Conservation (phyloP, 257 asterid species). For the Nicotiana attenuata region DNA sequence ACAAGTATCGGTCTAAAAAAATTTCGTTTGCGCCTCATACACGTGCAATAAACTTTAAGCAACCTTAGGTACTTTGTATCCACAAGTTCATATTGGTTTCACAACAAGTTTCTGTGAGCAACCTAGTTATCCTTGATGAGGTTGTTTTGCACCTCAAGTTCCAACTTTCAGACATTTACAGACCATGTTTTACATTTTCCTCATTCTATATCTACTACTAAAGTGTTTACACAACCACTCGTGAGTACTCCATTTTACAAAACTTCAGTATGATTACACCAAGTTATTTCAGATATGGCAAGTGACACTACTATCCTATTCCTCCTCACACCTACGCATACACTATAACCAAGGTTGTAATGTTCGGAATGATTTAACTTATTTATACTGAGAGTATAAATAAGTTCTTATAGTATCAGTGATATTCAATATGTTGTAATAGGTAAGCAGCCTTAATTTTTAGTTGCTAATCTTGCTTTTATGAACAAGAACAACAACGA, state of each 20-base stretch:
- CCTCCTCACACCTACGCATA: neutral
- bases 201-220: too few relatives aligned
- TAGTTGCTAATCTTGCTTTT: neutral
- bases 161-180: neutral
- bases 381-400: too few relatives aligned
- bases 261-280: neutral
- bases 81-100: neutral
- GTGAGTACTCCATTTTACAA: neutral
- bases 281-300: neutral
- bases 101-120: neutral
- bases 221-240: neutral
- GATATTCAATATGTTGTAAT: too few relatives aligned
- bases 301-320: neutral
- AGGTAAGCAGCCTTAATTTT: neutral
- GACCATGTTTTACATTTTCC: neutral
- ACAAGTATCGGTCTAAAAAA: neutral
- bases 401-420: too few relatives aligned
- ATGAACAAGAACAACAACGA: too few relatives aligned
- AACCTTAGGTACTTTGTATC: neutral
- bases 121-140: neutral
- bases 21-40: neutral
- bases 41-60: neutral
- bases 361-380: too few relatives aligned
- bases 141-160: neutral
- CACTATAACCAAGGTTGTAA: neutral